Conservation (phyloP, 2,329 filamentous ascomycete species). For the Colletotrichum higginsianum region DNA sequence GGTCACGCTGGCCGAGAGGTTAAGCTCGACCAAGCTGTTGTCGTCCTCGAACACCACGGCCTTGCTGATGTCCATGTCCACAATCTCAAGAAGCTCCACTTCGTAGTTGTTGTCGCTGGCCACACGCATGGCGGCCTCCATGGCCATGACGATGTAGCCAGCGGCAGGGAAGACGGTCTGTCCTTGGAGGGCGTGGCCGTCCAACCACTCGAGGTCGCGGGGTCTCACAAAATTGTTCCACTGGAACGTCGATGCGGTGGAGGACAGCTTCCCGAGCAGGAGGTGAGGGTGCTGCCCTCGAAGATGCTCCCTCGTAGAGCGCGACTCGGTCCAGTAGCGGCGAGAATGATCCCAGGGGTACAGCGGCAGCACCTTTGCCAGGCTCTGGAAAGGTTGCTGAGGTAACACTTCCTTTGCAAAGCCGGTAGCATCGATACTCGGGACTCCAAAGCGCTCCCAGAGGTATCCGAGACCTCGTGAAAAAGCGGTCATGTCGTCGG, state of each 20-base stretch:
- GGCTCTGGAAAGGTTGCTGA: background rate
- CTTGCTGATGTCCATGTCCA: conserved; percentile 13
- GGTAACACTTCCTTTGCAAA: background rate
- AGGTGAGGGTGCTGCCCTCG: conserved; percentile 52
- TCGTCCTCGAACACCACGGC: conserved; percentile 7
- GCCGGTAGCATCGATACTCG: conserved; percentile 23
- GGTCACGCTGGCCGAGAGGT: background rate
- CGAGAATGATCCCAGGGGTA: conserved; percentile 55
- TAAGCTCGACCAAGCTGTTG: conserved; percentile 8
- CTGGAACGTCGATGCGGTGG: conserved; percentile 4
- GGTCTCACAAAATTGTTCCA: conserved; percentile 43
- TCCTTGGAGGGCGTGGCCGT: conserved; percentile 52
- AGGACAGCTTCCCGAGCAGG: conserved; percentile 44
- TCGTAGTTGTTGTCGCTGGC: conserved; percentile 7
- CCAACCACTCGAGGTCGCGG: conserved; percentile 51
- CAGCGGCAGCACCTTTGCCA: conserved; percentile 49
- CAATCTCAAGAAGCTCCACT: conserved; percentile 7
- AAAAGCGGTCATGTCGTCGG: conserved; percentile 42
- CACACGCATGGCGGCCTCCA: conserved; percentile 39
- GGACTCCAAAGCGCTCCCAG: conserved; percentile 41
- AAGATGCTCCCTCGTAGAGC: conserved; percentile 47
- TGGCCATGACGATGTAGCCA: conserved; percentile 59
- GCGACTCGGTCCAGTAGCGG: conserved; percentile 52
- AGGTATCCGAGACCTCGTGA: conserved; percentile 42
- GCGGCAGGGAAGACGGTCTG: conserved; percentile 61